Evolutionary conservation across 176 grass and related monocot genomes (phyloP), one percentile per base, ranked within the genome.

Genomic region (Triticum timopheevii): DNA sequence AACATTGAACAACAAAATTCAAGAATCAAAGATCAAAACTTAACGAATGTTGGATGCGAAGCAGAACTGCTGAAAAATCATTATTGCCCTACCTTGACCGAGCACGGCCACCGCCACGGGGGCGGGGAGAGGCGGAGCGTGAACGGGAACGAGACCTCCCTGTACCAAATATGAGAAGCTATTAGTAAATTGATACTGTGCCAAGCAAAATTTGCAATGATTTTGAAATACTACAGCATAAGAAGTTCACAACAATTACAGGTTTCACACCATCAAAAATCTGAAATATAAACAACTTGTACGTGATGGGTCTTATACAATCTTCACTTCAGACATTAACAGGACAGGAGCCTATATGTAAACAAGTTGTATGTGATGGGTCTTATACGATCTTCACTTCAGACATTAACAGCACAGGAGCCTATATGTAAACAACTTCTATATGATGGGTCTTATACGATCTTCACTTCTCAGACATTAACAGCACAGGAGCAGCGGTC

Each of bases 111-210:
- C 94, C 85, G 15, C 89, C 97, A 33, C 88, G 71, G 63, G 90
- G 82, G 38, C 88, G 92, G 15, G 94, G 94, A 80, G 97, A 98
- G 20, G 84, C 79, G 13, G 93, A 95, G 30, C 84, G 95, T 0
- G 95, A 97, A 36, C 84, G 93, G 30, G 96, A 94, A 49, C 90
- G 91, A 8, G 97, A 98, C 28, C 97, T 83, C 67, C 90, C 97
- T 99, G 82, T 52, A 84, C 67, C 22, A 61, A 63, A 61, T 3
- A 87, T 30, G 10, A 87, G 25, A 80, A 0, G 24, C 30, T 69
- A 84, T 87, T 7, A 87, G 17, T 65, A 79, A 73, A 74, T 73
- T 64, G 13, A 20, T 33, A 47, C 8, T 20, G 19, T 20, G 45
- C 49, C 10, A 68, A n/a, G 42, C 40, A 24, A 8, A 83, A 80